These are phyloP conservation scores for Exophiala lecanii-corni DNA, from an alignment of 2,329 filamentous ascomycete genomes.

Conservation along the genomic window DNA sequence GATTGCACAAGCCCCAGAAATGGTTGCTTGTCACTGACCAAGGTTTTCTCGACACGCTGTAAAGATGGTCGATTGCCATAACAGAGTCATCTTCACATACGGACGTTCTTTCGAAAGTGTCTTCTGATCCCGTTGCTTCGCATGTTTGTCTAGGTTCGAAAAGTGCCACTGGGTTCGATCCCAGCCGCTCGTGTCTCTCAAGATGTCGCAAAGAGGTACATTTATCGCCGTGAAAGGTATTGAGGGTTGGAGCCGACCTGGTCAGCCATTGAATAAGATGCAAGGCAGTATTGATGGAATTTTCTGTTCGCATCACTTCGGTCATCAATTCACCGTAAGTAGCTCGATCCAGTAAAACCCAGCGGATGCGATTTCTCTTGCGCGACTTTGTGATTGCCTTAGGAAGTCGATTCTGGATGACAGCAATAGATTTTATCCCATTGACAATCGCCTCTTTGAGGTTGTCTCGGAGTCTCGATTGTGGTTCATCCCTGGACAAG, in stretches of 20 bases:
- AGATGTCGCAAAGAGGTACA: background rate
- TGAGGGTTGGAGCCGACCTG: background rate
- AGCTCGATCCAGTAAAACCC: background rate
- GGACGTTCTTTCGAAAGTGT: background rate
- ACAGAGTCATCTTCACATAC: background rate
- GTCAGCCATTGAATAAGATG: background rate
- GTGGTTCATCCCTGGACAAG: background rate
- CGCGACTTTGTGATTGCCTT: constrained; percentile 1
- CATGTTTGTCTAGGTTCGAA: background rate
- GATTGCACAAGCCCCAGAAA: background rate
- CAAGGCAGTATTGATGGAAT: constrained; percentile 1
- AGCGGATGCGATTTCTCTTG: constrained; percentile 3
- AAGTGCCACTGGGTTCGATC: background rate
- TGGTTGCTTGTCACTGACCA: background rate
- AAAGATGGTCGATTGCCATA: background rate
- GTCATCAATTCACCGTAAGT: constrained; percentile 1
- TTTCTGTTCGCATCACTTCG: background rate
- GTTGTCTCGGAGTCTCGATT: background rate
- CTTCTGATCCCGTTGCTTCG: constrained; percentile 1
- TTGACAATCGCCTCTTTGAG: background rate
- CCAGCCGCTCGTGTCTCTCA: background rate
- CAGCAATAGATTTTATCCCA: background rate
- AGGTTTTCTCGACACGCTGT: constrained; percentile 1
- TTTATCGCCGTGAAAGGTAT: background rate
- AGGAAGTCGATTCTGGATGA: background rate